Evolutionary conservation across 306 rosid genomes (phyloP).

Genomic region (Prunus mongolica): DNA sequence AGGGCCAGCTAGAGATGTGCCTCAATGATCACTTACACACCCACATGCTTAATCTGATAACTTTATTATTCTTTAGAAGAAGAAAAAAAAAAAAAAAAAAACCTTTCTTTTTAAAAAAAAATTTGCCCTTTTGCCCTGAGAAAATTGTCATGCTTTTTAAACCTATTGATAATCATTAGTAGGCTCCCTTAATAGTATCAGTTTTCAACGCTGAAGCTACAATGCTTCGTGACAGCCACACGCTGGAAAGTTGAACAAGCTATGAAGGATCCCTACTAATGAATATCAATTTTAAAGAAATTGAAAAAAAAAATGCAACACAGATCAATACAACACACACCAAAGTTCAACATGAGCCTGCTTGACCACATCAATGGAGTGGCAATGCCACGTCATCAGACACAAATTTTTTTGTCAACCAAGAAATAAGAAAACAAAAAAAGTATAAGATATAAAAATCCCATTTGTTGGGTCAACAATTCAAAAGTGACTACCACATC

Average conservation of each 20-base stretch:
- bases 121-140: background rate
- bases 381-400: background rate
- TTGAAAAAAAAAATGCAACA: no score
- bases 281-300: no score
- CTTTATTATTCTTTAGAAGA: background rate
- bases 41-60: background rate
- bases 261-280: no score
- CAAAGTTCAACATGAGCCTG: background rate
- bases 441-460: background rate
- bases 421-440: background rate
- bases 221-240: no score
- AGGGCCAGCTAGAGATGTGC: background rate
- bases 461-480: background rate
- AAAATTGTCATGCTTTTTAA: background rate
- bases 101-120: background rate
- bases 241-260: no score
- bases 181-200: no score
- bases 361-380: background rate
- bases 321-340: background rate
- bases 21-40: background rate
- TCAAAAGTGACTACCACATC: background rate
- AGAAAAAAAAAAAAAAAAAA: no score
- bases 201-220: no score
- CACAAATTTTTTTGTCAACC: background rate
- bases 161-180: no score